Base-by-base conservation (phyloP, 345 rosid genomes). In the Gossypium rotundifolium region DNA sequence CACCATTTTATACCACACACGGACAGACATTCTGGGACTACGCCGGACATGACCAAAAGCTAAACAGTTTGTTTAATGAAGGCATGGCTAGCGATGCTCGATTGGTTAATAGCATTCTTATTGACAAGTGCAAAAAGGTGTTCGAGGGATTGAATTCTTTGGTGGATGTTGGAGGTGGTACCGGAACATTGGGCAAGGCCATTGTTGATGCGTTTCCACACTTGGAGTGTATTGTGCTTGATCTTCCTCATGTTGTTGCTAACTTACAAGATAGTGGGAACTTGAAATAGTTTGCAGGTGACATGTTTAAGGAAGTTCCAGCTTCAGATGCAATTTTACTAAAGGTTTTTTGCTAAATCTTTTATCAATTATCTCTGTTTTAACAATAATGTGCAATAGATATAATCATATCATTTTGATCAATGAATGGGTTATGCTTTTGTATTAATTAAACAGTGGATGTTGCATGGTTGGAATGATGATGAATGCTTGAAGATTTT, bases 91-190 rank as follows among this genome's bases (percentile, higher is more conserved):
- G 23, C 40, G 40, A 33, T 33, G 40, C 40, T 33, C 40, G 40
- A 33, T 33, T 33, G 40, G 7, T 33, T 33, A 33, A 4, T 33
- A 33, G 40, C 40, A 33, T 33, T 33, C 40, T 33, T 4, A 33
- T 33, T 5, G 40, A 27, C 18, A 67, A 12, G 20, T 23, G 77
- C 9, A 77, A 46, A 59, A 58, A 27, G 1, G 64, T 76, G 11
- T 83, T 84, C 16, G 59, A 74, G 20, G 84, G 84, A 25, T 29
- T 82, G 72, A 71, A 60, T 4, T 70, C 79, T 1, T 4, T 86
- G 48, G 82, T 81, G 17, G 87, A 84, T 25, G 87, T 84, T 0
- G 90, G 87, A 0, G 86, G 86, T 14, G 85, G 87, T 38, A 79
- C 48, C 0, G 85, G 87, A 71, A 71, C 77, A 11, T 5, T 85